phyloP scores from a whole-genome alignment of 257 asterid species.

The Solanum stenotomum region DNA sequence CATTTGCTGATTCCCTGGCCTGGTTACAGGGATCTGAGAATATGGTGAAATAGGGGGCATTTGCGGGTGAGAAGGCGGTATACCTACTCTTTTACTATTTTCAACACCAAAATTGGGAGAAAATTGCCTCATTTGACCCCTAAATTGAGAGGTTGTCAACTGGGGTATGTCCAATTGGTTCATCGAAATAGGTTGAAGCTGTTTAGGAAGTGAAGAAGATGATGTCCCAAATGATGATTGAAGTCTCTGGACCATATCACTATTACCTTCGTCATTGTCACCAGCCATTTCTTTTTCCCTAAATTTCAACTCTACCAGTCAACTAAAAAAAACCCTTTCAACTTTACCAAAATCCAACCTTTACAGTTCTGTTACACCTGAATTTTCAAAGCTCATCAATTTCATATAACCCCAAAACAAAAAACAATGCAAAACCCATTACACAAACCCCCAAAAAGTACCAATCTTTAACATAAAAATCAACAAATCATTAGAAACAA shows the following conservation, averaged over 20 bases:
- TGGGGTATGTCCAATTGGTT: conserved; percentile 64
- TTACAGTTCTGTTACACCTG: not conserved
- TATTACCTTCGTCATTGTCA: conserved; percentile 44
- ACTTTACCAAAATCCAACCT: not conserved
- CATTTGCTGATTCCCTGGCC: conserved; percentile 43
- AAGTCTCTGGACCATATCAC: conserved; percentile 51
- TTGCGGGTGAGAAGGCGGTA: conserved; percentile 93
- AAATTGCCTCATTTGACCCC: conserved; percentile 51
- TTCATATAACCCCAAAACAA: not conserved
- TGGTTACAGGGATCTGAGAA: conserved; percentile 59
- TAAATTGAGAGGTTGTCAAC: conserved; percentile 44
- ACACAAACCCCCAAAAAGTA: not conserved
- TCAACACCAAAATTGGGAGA: conserved; percentile 49
- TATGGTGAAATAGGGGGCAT: conserved; percentile 86
- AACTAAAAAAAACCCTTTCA: not conserved
- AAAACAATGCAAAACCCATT: not conserved
- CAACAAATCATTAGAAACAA: not conserved
- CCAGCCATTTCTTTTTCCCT: conserved; percentile 43
- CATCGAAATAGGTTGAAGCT: conserved; percentile 21
- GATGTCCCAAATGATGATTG: conserved; percentile 74
- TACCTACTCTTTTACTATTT: conserved; percentile 52
- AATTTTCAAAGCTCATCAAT: not conserved
- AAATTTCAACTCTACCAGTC: conserved; percentile 5
- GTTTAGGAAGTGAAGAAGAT: conserved; percentile 50
- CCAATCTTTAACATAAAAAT: not conserved